Conservation (phyloP, 1,139 yeast species). For the Yarrowia galli region DNA sequence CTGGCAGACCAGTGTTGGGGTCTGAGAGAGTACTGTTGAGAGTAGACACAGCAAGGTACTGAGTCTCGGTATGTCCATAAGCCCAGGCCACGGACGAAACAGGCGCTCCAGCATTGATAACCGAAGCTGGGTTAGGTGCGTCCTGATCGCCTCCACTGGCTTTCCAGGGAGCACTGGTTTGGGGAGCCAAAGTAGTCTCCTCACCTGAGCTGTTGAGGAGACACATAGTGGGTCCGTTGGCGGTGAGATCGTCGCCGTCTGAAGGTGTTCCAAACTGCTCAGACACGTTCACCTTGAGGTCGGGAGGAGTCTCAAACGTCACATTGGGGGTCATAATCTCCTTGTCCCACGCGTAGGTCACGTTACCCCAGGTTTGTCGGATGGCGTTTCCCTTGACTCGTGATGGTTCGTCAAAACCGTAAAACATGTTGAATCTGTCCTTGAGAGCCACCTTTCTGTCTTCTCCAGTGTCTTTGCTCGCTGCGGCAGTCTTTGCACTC, state of each 20-base stretch:
- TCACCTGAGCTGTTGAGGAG: background rate
- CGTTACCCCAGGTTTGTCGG: slow-evolving; percentile 23
- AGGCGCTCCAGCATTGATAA: slow-evolving; percentile 46
- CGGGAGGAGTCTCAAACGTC: slow-evolving; percentile 7
- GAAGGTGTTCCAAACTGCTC: slow-evolving; percentile 10
- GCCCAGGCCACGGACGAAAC: slow-evolving; percentile 48
- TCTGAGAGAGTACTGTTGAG: slow-evolving; percentile 46
- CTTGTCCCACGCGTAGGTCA: slow-evolving; percentile 17
- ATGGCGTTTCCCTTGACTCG: slow-evolving; percentile 17
- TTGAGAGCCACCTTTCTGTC: slow-evolving; percentile 21
- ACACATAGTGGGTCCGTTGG: background rate
- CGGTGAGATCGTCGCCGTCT: background rate
- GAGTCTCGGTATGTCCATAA: slow-evolving; percentile 47
- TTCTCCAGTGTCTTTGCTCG: slow-evolving; percentile 42
- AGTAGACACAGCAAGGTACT: slow-evolving; percentile 63
- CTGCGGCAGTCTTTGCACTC: slow-evolving; percentile 41
- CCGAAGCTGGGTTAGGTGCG: slow-evolving; percentile 38
- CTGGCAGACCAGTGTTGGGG: slow-evolving; percentile 42
- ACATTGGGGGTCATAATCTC: slow-evolving; percentile 21
- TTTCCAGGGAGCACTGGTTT: slow-evolving; percentile 7
- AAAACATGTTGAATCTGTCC: slow-evolving; percentile 27
- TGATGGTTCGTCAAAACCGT: slow-evolving; percentile 9
- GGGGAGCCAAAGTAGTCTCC: slow-evolving; percentile 1
- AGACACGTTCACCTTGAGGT: slow-evolving; percentile 1
- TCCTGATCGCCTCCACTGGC: slow-evolving; percentile 6